phyloP scores from a whole-genome alignment of 768 basidiomycete genomes.

The Lentinula detonsa region DNA sequence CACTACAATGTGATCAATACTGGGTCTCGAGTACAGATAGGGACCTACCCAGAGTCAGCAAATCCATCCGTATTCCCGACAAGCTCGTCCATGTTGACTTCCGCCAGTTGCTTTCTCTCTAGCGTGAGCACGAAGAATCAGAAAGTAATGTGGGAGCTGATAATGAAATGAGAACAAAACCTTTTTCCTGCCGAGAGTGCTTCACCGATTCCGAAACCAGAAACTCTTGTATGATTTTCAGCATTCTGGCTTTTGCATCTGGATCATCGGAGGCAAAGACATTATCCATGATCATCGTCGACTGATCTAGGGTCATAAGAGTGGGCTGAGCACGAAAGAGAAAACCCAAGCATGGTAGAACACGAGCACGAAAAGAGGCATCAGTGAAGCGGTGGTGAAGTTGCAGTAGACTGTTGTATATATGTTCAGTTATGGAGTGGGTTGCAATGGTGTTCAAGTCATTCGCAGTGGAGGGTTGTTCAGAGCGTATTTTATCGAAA shows the following conservation, averaged over 20 bases:
- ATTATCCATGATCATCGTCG: conserved; percentile 81
- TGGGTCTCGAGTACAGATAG: not conserved
- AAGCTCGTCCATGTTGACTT: conserved; percentile 87
- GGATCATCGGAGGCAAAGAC: conserved; percentile 75
- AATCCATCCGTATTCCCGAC: conserved; percentile 95
- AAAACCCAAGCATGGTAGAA: conserved; percentile 86
- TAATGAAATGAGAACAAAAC: conserved; percentile 20
- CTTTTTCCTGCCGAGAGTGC: conserved; percentile 66
- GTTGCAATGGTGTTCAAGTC: not conserved
- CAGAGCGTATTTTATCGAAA: conserved; percentile 70
- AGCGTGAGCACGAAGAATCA: not conserved
- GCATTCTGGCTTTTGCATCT: conserved; percentile 64
- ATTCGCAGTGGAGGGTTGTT: conserved; percentile 42
- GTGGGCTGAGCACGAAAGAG: conserved; percentile 90
- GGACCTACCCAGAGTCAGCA: conserved; percentile 87
- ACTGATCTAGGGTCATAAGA: conserved; percentile 77
- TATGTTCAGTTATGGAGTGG: conserved; percentile 76
- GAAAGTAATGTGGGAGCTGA: not conserved
- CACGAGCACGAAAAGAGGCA: conserved; percentile 54
- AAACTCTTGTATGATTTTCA: conserved; percentile 92
- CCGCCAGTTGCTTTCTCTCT: conserved; percentile 29
- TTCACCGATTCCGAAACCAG: conserved; percentile 78
- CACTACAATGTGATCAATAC: conserved; percentile 38
- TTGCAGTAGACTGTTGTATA: conserved; percentile 66
- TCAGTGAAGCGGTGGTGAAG: conserved; percentile 67